These are phyloP conservation scores for Fusarium scirpi DNA, from an alignment of 2,329 filamentous ascomycete species.

Conservation along the genomic window DNA sequence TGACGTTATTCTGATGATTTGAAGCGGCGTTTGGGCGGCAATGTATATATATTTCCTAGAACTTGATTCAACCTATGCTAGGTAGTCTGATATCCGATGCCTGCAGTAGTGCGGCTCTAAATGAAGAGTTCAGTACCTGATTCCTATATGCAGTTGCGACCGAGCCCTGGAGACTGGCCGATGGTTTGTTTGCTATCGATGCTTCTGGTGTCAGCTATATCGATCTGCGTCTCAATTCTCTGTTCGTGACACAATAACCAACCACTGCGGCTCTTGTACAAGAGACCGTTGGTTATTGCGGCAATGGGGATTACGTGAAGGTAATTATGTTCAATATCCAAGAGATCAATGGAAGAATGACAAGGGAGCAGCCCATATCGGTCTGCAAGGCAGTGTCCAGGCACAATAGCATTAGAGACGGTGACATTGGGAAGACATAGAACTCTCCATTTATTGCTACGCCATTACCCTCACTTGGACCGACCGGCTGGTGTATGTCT, in stretches of 20 bases:
- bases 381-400: too few relatives aligned
- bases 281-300: not conserved
- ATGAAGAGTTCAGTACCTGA: not conserved
- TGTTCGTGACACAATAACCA: not conserved
- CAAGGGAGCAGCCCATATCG: too few relatives aligned
- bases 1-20: slow-evolving; percentile 8
- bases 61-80: slow-evolving; percentile 10
- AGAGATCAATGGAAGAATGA: not conserved
- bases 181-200: not conserved
- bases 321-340: not conserved
- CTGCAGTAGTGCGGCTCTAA: not conserved
- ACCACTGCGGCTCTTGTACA: not conserved
- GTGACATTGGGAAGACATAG: not conserved
- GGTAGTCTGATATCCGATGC: slow-evolving; percentile 3
- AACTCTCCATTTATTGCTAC: not conserved
- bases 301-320: not conserved
- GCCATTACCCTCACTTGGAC: not conserved
- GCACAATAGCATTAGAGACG: not conserved
- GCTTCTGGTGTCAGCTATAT: not conserved
- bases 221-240: not conserved
- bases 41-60: slow-evolving; percentile 26
- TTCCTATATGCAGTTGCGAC: not conserved
- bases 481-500: not conserved
- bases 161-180: not conserved
- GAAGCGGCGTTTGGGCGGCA: slow-evolving; percentile 43